Percentiles rank a stretch among this genome's conserved stretches.
These are phyloP conservation scores for Pilasporangium apinafurcum DNA, from an alignment of 352 stramenopile species.

Conservation along the genomic window DNA sequence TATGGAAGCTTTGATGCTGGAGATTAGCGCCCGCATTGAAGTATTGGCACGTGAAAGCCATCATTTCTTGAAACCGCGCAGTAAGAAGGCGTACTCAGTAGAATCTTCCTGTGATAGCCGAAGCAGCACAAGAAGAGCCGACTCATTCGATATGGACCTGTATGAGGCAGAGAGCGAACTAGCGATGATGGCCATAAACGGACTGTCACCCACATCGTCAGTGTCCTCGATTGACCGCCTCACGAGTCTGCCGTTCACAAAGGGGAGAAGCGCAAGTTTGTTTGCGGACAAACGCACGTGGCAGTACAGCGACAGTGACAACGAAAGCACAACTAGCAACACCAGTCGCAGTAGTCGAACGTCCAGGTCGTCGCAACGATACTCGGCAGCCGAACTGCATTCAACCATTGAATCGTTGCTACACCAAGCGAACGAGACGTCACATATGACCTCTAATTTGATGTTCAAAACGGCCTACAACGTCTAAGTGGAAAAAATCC, in stretches of 20 bases:
- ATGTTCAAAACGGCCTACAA: too few relatives aligned
- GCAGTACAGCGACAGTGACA: constrained; percentile 46
- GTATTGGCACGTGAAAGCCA: constrained; percentile 35
- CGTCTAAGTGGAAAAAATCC: too few relatives aligned
- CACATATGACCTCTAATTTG: constrained; percentile 48
- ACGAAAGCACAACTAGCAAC: constrained; percentile 30
- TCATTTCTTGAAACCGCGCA: constrained; percentile 28
- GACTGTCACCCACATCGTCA: constrained; percentile 19
- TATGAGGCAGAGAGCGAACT: constrained; percentile 53
- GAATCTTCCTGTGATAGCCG: constrained; percentile 50
- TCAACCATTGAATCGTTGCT: constrained; percentile 72
- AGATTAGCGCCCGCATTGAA: constrained; percentile 42
- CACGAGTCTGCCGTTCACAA: constrained; percentile 27
- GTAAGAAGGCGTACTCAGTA: constrained; percentile 40
- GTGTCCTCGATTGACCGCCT: constrained; percentile 28
- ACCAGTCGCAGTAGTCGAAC: constrained; percentile 24
- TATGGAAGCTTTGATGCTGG: constrained; percentile 22
- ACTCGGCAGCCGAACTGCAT: constrained; percentile 53
- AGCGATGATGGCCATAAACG: constrained; percentile 13
- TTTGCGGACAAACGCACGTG: constrained; percentile 22
- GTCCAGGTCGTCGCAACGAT: constrained; percentile 33
- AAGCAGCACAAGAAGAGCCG: constrained; percentile 44
- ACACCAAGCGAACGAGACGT: constrained; percentile 61
- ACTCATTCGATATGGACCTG: constrained; percentile 50
- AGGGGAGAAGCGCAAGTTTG: constrained; percentile 23